Evolutionary conservation across 2,329 filamentous ascomycete species (phyloP).

Genomic region (Escovopsis weberi): DNA sequence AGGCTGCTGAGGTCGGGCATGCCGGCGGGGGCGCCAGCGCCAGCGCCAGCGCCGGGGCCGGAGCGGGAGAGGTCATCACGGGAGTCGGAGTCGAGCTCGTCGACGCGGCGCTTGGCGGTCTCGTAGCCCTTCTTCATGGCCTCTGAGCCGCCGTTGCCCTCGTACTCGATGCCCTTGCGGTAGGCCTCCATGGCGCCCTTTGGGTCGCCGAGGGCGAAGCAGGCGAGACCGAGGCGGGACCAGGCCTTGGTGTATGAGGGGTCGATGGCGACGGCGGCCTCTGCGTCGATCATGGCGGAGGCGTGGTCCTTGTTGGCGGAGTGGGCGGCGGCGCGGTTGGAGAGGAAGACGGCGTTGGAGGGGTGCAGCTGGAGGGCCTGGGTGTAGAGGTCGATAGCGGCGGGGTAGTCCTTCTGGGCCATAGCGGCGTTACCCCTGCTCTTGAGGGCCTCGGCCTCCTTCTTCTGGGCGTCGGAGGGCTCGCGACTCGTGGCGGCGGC

Average conservation of each 20-base stretch:
- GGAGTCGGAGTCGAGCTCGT: constrained; percentile 50
- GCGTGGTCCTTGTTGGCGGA: constrained; percentile 73
- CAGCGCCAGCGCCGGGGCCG: constrained; percentile 33
- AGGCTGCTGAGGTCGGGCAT: constrained; percentile 59
- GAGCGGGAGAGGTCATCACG: constrained; percentile 24
- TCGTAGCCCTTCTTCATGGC: constrained; percentile 96
- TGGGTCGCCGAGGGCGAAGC: constrained; percentile 82
- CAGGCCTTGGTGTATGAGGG: constrained; percentile 95
- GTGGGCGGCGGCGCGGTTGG: constrained; percentile 91
- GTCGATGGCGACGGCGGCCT: constrained; percentile 76
- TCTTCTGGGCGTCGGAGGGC: constrained; percentile 45
- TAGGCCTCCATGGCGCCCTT: constrained; percentile 93
- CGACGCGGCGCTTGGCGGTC: constrained; percentile 77
- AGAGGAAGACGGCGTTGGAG: constrained; percentile 88
- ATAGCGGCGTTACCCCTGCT: constrained; percentile 86
- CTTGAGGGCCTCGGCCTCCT: constrained; percentile 80
- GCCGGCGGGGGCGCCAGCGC: constrained; percentile 30
- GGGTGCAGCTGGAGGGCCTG: constrained; percentile 71
- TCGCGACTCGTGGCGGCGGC: constrained; percentile 9
- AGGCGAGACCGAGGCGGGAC: constrained; percentile 81
- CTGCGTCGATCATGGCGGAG: constrained; percentile 72
- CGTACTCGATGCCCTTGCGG: constrained; percentile 77
- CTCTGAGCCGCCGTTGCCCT: constrained; percentile 86
- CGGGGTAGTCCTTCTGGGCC: constrained; percentile 77
- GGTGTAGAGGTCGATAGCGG: constrained; percentile 76